Base-by-base conservation (phyloP, 805 yeast species). In the Candida orba region DNA sequence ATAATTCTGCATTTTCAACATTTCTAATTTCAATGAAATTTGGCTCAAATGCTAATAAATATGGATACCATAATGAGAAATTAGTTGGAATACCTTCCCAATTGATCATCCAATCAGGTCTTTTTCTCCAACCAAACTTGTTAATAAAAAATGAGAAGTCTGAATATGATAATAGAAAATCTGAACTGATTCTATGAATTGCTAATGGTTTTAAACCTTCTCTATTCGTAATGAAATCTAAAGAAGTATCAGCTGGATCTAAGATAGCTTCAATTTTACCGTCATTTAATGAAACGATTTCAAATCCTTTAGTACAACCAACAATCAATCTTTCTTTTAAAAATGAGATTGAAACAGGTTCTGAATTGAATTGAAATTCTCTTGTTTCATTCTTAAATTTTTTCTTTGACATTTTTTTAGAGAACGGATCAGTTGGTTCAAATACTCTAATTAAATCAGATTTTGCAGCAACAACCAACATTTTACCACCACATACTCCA, bases 201-300 rank as follows among this genome's bases (percentile, higher is more conserved):
- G 95, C 89, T 62, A 89, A 76, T 17, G 99, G 99, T 56, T 86
- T 85, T 48, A 91, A 73, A 3, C 80, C 78, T 62, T 88, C 95
- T 47, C 84, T 72, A 47, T 78, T 85, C 45, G 79, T 86, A 13
- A 93, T 97, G 68, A 93, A 93, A 58, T 93, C 99, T 42, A 93
- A 71, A 17, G 97, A 88, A 0, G 98, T 95, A 59, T 93, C 99
- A 1, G 98, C 99, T n/a, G 96, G 96, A 66, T 93, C 98, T 54
- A 93, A 70, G 41, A 93, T 75, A 9, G 93, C 80, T 64, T 93
- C 97, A 64, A 85, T 88, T 47, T 81, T 85, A 46, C 86, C 83
- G 42, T 84, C 86, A 47, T 84, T 85, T 36, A 90, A 70, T 15
- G 95, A 84, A 32, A 93, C 89, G 57, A 93, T 88, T 66, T 93